Percentiles rank a stretch among this genome's conserved stretches.
phyloP scores from a whole-genome alignment of 352 stramenopile species.

The Aphanomyces invadans region DNA sequence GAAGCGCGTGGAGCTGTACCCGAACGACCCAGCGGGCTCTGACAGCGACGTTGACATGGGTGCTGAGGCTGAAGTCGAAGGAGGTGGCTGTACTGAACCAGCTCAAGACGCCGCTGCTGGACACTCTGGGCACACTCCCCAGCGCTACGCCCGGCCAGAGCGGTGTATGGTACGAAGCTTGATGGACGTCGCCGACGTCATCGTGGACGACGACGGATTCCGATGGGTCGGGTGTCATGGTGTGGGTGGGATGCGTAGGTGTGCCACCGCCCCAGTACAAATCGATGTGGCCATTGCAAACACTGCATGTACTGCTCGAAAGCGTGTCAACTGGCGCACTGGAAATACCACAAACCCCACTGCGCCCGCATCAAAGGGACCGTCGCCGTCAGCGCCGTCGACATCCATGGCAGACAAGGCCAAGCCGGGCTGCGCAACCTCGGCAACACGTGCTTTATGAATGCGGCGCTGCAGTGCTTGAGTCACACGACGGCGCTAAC shows the following conservation, averaged over 20 bases:
- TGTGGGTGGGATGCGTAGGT: no score
- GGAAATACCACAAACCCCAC: constrained; percentile 68
- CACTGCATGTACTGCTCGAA: constrained; percentile 69
- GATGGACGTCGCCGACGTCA: no score
- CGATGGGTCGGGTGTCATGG: no score
- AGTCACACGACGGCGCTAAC: constrained; percentile 90
- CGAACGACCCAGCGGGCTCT: no score
- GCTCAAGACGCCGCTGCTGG: no score
- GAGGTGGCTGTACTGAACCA: no score
- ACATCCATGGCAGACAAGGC: constrained; percentile 43
- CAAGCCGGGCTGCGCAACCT: constrained; percentile 80
- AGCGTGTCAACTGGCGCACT: constrained; percentile 66
- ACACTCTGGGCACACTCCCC: not conserved
- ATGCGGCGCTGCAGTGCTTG: constrained; percentile 87
- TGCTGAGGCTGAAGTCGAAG: not conserved
- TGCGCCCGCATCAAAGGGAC: constrained; percentile 37
- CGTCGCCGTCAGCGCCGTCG: constrained; percentile 20
- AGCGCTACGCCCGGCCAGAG: constrained; percentile 13
- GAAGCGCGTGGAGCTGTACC: constrained; percentile 72
- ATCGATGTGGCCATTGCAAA: constrained; percentile 69
- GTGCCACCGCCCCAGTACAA: constrained; percentile 35
- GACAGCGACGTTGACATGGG: constrained; percentile 17
- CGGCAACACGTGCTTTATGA: constrained; percentile 87
- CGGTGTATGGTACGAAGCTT: not conserved
- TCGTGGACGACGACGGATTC: no score